Evolutionary conservation across 768 basidiomycete genomes (phyloP), one percentile per base, ranked within the genome.

Genomic region (Mycena epipterygia): DNA sequence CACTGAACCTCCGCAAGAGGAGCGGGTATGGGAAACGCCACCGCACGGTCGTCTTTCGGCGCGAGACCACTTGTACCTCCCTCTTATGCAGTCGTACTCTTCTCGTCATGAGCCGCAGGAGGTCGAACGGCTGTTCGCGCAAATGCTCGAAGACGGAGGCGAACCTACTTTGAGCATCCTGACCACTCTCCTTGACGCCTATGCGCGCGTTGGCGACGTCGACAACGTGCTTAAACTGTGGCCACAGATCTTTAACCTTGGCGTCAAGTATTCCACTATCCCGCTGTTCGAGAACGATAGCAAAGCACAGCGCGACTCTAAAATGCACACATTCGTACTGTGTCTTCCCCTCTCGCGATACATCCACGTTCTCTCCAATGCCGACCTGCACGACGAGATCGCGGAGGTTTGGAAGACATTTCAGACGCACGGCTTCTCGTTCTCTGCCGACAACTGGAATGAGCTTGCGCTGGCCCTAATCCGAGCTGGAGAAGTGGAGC

Each of bases 371-470:
- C 82, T 97, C 58, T 93, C 95, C 2, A 80, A 83, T 4, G 87
- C 86, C 0, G 92, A 91, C 2, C 76, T 83, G 41, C 92, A 96
- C 73, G 71, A 76, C 11, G 87, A 90, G 67, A 86, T 97, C 51
- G 87, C 90, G 19, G 76, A 77, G 4, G 83, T 87, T 0, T 98
- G 97, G 96, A 81, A 83, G n/a, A 77, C 82, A 33, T 86, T 94
- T 57, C 87, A 88, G 68, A 72, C 79, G 14, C 79, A 84, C 13
- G 94, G 94, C 2, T 93, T 97, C 74, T 85, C 85, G 16, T 95
- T 96, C 78, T 95, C 97, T 77, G 87, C 93, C 16, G 90, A 93
- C 75, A 98, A 98, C 79, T 99, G 95, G 94, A 98, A 97, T 76
- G 90, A 94, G 75, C 86, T 98, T 30, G 87, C 86, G 29, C 84